phyloP scores from a whole-genome alignment of 2,329 filamentous ascomycete species.

The Sclerotiophoma versabilis region DNA sequence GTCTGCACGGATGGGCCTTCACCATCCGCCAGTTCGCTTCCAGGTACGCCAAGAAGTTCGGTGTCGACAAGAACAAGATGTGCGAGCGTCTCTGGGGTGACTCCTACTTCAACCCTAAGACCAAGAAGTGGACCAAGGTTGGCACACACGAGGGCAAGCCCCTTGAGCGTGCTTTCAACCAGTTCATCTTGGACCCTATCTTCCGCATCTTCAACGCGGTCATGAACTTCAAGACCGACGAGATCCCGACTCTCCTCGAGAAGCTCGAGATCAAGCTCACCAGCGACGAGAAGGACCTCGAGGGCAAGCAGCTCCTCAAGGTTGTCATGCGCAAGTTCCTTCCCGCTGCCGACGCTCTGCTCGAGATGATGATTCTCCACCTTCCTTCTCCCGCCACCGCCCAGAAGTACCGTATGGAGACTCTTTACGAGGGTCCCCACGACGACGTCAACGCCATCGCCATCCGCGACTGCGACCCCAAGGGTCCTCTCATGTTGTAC shows the following conservation, averaged over 20 bases:
- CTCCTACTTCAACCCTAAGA: slow-evolving; percentile 99
- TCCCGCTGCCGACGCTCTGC: slow-evolving; percentile 93
- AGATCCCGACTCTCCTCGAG: slow-evolving; percentile 79
- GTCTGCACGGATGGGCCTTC: slow-evolving; percentile 99
- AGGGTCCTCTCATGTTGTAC: slow-evolving; percentile 99
- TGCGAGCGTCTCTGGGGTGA: slow-evolving; percentile 99
- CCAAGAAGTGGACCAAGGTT: slow-evolving; percentile 99
- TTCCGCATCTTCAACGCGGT: slow-evolving; percentile 97
- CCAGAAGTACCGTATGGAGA: slow-evolving; percentile 97
- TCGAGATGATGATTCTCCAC: slow-evolving; percentile 99
- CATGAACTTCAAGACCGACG: slow-evolving; percentile 99
- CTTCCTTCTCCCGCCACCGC: slow-evolving; percentile 94
- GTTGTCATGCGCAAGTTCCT: slow-evolving; percentile 98
- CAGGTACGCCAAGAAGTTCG: slow-evolving; percentile 99
- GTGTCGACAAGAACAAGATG: slow-evolving; percentile 99
- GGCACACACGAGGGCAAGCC: slow-evolving; percentile 82
- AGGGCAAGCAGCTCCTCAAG: slow-evolving; percentile 98
- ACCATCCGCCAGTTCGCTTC: slow-evolving; percentile 96
- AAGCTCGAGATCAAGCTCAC: slow-evolving; percentile 96
- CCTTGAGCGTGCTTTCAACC: slow-evolving; percentile 98
- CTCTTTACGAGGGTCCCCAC: slow-evolving; percentile 94
- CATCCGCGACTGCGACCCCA: slow-evolving; percentile 98
- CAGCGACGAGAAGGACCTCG: slow-evolving; percentile 85
- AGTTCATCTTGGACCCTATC: slow-evolving; percentile 99
- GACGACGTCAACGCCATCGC: slow-evolving; percentile 93